Percentiles rank a stretch among this genome's conserved stretches.
These are phyloP conservation scores for Amanita rimosa DNA, from an alignment of 768 basidiomycete species.

Conservation along the genomic window DNA sequence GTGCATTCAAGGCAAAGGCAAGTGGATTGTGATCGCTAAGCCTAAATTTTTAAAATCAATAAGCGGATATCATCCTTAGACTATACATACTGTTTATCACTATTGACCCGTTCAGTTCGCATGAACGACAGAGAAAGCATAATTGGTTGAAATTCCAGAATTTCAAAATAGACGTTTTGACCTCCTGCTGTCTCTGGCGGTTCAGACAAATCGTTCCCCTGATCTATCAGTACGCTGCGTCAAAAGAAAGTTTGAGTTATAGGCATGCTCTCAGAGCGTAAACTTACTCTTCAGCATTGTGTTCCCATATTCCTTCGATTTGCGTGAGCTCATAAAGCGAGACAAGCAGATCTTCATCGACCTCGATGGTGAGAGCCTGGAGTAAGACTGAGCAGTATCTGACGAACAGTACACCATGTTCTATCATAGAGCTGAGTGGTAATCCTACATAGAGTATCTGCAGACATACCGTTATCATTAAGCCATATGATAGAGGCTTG, in stretches of 20 bases:
- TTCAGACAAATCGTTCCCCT: slow-evolving; percentile 58
- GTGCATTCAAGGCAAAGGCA: slow-evolving; percentile 85
- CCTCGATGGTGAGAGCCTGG: slow-evolving; percentile 89
- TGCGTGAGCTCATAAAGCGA: slow-evolving; percentile 87
- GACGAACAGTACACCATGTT: slow-evolving; percentile 96
- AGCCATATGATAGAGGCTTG: slow-evolving; percentile 83
- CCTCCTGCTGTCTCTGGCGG: slow-evolving; percentile 57
- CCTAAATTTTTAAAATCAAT: slow-evolving; percentile 22
- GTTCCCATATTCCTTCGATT: slow-evolving; percentile 87
- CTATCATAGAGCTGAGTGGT: slow-evolving; percentile 26
- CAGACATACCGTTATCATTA: slow-evolving; percentile 73
- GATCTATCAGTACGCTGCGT: slow-evolving; percentile 51
- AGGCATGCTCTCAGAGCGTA: neutral
- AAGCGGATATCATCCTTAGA: slow-evolving; percentile 3
- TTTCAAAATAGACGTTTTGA: slow-evolving; percentile 88
- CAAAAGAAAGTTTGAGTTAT: neutral
- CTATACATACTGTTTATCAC: slow-evolving; percentile 73
- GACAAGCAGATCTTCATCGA: slow-evolving; percentile 96
- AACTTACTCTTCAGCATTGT: slow-evolving; percentile 61
- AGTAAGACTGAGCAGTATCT: slow-evolving; percentile 93
- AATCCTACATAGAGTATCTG: neutral
- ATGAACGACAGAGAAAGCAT: slow-evolving; percentile 91
- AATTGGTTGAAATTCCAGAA: slow-evolving; percentile 90
- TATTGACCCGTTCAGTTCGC: slow-evolving; percentile 89
- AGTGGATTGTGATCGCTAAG: slow-evolving; percentile 80